A percentile compares a stretch with the other conserved stretches of the same genome.
Evolutionary conservation across 2,329 filamentous ascomycete species (phyloP).

Genomic region (Colletotrichum tropicicola): DNA sequence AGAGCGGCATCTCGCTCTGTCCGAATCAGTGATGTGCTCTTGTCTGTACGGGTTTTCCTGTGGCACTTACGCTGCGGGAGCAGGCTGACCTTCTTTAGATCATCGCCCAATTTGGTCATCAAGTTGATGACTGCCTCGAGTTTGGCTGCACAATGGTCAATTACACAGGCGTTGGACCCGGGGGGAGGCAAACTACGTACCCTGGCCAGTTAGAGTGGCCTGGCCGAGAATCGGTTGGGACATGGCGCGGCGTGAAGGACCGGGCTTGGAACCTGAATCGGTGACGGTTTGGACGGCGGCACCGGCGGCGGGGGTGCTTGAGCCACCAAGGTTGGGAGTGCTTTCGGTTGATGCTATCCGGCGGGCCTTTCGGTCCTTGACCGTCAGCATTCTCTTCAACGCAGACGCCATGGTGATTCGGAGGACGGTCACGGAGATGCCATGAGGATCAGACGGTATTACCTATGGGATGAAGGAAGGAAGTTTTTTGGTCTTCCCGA

Average conservation of each 20-base stretch:
- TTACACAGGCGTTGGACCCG: not conserved
- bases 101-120: constrained; percentile 67
- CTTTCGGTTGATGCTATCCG: not conserved
- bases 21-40: constrained; percentile 60
- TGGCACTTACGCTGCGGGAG: constrained; percentile 39
- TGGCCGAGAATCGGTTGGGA: constrained; percentile 17
- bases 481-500: not conserved
- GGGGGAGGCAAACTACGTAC: not conserved
- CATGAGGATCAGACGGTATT: not conserved
- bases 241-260: constrained; percentile 10
- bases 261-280: not conserved
- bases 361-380: not conserved
- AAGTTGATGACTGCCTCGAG: constrained; percentile 73
- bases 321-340: not conserved
- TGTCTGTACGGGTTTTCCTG: constrained; percentile 68
- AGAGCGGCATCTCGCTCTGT: constrained; percentile 70
- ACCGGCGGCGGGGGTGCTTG: not conserved
- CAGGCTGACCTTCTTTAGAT: constrained; percentile 69
- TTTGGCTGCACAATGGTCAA: constrained; percentile 61
- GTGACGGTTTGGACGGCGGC: not conserved
- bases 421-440: not conserved
- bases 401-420: constrained; percentile 1
- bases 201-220: constrained; percentile 20
- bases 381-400: constrained; percentile 19
- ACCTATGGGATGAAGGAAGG: not conserved